Base-by-base conservation (phyloP, 805 yeast genomes). In the Cyberlindnera mycetangii region DNA sequence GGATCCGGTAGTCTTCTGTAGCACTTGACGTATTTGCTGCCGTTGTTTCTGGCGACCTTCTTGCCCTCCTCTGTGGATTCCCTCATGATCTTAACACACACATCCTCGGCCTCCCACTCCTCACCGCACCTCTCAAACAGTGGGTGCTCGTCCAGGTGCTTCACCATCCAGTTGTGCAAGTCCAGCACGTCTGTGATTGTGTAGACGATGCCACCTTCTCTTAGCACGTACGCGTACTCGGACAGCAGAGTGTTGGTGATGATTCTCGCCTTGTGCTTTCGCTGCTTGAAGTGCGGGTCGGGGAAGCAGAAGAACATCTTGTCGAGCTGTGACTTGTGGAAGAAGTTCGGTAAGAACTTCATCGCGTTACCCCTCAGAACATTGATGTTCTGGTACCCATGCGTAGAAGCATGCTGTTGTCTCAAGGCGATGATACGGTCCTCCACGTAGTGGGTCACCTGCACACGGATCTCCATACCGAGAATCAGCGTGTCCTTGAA, bases 301-400 rank as follows among this genome's bases (percentile, higher is more conserved):
- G 99, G 99, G 76, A 93, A 93, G 65, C 99, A 93, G 71, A 93
- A 93, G 69, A 93, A 93, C 78, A 93, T 87, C 71, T 92, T 93
- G 27, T 83, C 79, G 41, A 90, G 69, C 62, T 89, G 97, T 7
- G 81, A 81, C 64, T 84, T 84, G 46, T 74, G 71, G 69, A 93
- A 93, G 65, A 93, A 93, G 64, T 93, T 93, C 18, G 99, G 98
- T 50, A 89, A 68, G 60, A 93, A 93, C 66, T 93, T 93, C 99
- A 93, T 93, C 28, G 98, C 93, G 61, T 93, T 93, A 16, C 95
- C 98, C 63, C 99, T 76, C 42, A 93, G 69, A 3, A 93, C 98
- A 21, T 88, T 82, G 32, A 92, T 85, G 65, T 93, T 93, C 59
- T 86, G 89, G 63, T 82, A 93, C 27, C 70, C 72, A 24, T 60